phyloP scores from a whole-genome alignment of 129 eudicot species.

The Artemisia tridentata region DNA sequence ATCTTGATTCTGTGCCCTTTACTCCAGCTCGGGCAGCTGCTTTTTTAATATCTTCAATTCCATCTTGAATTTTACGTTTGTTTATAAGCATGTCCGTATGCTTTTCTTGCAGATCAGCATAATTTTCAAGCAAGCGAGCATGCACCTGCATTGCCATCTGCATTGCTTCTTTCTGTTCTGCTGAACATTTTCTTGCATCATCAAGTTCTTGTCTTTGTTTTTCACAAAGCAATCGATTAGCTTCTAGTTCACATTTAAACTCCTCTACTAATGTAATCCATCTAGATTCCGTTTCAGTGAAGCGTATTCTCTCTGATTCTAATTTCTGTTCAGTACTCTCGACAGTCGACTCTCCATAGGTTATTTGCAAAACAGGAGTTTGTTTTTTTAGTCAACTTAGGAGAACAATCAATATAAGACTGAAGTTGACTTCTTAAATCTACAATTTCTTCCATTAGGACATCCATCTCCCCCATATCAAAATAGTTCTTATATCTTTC shows the following conservation, averaged over 20 bases:
- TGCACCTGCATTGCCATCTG: slow-evolving; percentile 95
- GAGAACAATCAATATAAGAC: slow-evolving; percentile 64
- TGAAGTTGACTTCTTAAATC: slow-evolving; percentile 84
- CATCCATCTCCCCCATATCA: slow-evolving; percentile 96
- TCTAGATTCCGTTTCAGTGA: slow-evolving; percentile 72
- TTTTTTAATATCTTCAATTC: slow-evolving; percentile 84
- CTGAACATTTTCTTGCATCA: slow-evolving; percentile 71
- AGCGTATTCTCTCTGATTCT: slow-evolving; percentile 58
- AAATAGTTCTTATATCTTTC: slow-evolving; percentile 70
- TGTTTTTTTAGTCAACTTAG: slow-evolving; percentile 41
- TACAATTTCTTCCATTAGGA: slow-evolving; percentile 84
- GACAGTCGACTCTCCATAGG: slow-evolving; percentile 51
- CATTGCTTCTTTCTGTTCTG: slow-evolving; percentile 90
- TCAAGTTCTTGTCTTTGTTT: slow-evolving; percentile 67
- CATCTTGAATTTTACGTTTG: slow-evolving; percentile 69
- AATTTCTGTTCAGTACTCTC: slow-evolving; percentile 58
- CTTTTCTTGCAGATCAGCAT: slow-evolving; percentile 86
- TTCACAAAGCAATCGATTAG: slow-evolving; percentile 43
- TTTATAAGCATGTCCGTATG: slow-evolving; percentile 81
- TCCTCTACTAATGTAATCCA: slow-evolving; percentile 81
- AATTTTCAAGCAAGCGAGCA: slow-evolving; percentile 93
- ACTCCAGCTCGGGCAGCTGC: slow-evolving; percentile 82
- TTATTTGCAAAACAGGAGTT: slow-evolving; percentile 51
- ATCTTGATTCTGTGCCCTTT: slow-evolving; percentile 73
- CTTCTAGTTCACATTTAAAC: slow-evolving; percentile 59